Base-by-base conservation (phyloP, 2,329 filamentous ascomycete species). In the Triangularia setosa region DNA sequence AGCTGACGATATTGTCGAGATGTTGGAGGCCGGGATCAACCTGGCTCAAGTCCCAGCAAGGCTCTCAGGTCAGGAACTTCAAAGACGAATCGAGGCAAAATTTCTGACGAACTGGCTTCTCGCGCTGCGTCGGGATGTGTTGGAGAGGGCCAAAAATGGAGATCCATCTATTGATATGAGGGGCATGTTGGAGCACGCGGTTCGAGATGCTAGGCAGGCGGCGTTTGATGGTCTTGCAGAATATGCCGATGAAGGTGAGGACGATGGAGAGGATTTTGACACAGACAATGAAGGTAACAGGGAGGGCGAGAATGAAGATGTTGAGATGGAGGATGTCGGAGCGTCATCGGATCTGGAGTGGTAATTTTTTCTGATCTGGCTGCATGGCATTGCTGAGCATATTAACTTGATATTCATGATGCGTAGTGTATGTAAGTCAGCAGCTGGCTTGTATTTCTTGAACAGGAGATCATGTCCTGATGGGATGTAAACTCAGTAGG, bases 1-100 rank as follows among this genome's bases (percentile, higher is more conserved):
- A 62, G 93, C 94, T 0, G 89, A 92, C 68, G 84, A 88, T 7
- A 82, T 99, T 35, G 86, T 90, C 23, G 75, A 86, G 6, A 79
- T 95, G 16, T 80, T 90, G 33, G 85, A 86, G 16, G 85, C 83
- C 59, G 91, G 92, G 6, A 90, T 94, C 72, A 91, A 96, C 74
- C 79, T 98, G 1, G 84, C 89, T 5, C 83, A 86, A 28, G 85
- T 87, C 21, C 97, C 91, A 75, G 86, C 90, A 4, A 83, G 81
- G 54, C 79, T 96, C 68, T 87, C 87, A 0, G 77, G 80, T 0
- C 79, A 80, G 3, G 92, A 97, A 71, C 81, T 82, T 60, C 75
- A 78, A n/a, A 84, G 85, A 40, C 79, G 97, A n/a, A 82, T 87
- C 69, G 79, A 84, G 67, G 92, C 93, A 24, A 87, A 90, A 71